phyloP scores from a whole-genome alignment of 2,329 filamentous ascomycete species.

The Cordyceps sp. region DNA sequence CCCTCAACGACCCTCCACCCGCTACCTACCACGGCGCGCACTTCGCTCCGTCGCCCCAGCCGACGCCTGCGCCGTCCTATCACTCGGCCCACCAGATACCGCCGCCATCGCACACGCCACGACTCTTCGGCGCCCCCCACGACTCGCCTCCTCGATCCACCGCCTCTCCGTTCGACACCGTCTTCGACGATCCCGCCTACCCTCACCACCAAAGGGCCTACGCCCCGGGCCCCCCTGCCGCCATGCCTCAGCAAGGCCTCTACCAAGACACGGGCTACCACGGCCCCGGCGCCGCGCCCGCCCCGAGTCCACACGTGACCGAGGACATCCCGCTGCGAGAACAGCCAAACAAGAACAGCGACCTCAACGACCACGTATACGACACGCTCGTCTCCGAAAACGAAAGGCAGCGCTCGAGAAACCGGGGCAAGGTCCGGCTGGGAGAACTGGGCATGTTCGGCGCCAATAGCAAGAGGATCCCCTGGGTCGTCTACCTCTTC shows the following conservation, averaged over 20 bases:
- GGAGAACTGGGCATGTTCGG: constrained; percentile 45
- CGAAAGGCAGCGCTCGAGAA: constrained; percentile 10
- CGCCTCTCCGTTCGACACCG: constrained; percentile 43
- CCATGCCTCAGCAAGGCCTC: constrained; percentile 17
- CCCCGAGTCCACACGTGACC: constrained; percentile 19
- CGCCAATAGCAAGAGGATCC: constrained; percentile 38
- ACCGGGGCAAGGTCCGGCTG: constrained; percentile 30
- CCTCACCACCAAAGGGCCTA: constrained; percentile 28
- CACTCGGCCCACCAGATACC: constrained; percentile 8
- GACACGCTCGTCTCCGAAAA: constrained; percentile 27
- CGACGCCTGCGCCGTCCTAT: constrained; percentile 22
- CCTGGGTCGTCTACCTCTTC: constrained; percentile 72
- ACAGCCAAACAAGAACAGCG: constrained; percentile 24
- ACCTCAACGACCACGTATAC: constrained; percentile 42
- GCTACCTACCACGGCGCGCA: constrained; percentile 22
- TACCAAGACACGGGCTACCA: constrained; percentile 42
- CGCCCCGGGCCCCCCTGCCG: constrained; percentile 17
- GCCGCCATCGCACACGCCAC: constrained; percentile 4
- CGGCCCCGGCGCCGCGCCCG: constrained; percentile 21
- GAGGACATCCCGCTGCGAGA: constrained; percentile 43
- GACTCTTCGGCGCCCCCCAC: constrained; percentile 13
- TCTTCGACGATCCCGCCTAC: constrained; percentile 53
- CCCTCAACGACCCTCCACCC: constrained; percentile 21
- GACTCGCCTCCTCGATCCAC: constrained; percentile 17
- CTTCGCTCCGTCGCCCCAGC: constrained; percentile 23